phyloP scores from a whole-genome alignment of 2,329 filamentous ascomycete genomes.

The Knufia fluminis region DNA sequence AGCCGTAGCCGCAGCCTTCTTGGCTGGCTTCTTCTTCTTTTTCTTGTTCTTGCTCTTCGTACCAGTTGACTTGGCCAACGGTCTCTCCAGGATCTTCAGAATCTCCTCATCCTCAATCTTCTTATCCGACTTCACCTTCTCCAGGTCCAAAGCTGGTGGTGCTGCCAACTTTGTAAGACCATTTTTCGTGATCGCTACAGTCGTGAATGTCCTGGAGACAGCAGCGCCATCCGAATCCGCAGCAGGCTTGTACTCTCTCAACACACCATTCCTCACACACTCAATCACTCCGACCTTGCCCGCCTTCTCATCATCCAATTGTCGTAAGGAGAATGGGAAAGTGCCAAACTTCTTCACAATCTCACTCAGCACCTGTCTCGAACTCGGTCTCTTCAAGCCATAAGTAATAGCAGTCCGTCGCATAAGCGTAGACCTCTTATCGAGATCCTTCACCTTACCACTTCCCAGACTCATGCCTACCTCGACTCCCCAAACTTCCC shows the following conservation, averaged over 20 bases:
- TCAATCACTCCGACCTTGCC: constrained; percentile 95
- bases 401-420: constrained; percentile 88
- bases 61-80: constrained; percentile 53
- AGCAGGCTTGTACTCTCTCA: constrained; percentile 92
- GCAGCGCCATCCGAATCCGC: constrained; percentile 83
- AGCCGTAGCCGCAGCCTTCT: constrained; percentile 33
- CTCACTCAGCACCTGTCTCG: constrained; percentile 84
- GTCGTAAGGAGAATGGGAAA: constrained; percentile 95
- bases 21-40: constrained; percentile 67
- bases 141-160: constrained; percentile 65
- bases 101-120: constrained; percentile 96
- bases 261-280: constrained; percentile 83
- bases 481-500: constrained; percentile 97
- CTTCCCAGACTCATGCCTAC: constrained; percentile 81
- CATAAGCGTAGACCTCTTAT: constrained; percentile 83
- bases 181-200: constrained; percentile 95
- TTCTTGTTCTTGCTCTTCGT: constrained; percentile 82
- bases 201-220: constrained; percentile 81
- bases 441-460: constrained; percentile 88
- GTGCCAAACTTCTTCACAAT: constrained; percentile 94
- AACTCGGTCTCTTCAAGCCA: constrained; percentile 85
- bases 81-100: constrained; percentile 85
- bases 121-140: constrained; percentile 87
- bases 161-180: constrained; percentile 78
- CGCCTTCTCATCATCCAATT: constrained; percentile 91